A percentile compares a stretch with the other conserved stretches of the same genome.
Evolutionary conservation across 768 basidiomycete species (phyloP).

Genomic region (Mycena albidolilacea): DNA sequence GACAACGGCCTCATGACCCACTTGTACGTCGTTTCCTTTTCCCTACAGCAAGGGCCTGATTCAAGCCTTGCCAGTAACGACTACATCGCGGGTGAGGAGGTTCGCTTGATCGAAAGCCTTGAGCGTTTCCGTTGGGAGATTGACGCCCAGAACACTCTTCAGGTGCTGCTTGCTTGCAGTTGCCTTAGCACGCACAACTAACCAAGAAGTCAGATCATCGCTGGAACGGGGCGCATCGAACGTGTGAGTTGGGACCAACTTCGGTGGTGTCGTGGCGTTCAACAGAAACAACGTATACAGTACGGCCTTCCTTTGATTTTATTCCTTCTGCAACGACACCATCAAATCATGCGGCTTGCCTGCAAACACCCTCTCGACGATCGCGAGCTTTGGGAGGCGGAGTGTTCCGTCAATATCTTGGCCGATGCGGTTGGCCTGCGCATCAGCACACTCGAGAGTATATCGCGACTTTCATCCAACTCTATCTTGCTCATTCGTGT

Average conservation of each 20-base stretch:
- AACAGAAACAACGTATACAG: neutral
- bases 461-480: neutral
- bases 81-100: neutral
- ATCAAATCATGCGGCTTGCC: neutral
- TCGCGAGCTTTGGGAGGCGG: constrained; percentile 7
- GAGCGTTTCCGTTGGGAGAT: constrained; percentile 18
- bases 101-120: neutral
- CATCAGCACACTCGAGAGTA: constrained; percentile 13
- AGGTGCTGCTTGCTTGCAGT: constrained; percentile 3
- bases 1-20: constrained; percentile 8
- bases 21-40: neutral
- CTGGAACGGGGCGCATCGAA: constrained; percentile 21
- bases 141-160: constrained; percentile 24
- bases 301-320: constrained; percentile 3
- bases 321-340: constrained; percentile 1
- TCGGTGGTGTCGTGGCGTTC: too few species aligned
- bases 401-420: constrained; percentile 4
- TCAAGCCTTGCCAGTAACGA: neutral
- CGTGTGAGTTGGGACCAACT: constrained; percentile 1
- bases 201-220: neutral
- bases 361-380: constrained; percentile 13
- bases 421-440: neutral
- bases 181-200: neutral
- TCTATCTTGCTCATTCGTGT: neutral
- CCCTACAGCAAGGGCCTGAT: neutral